These are phyloP conservation scores for Pilaira anomala DNA, from an alignment of 192 early-diverging fungal species.

Conservation along the genomic window DNA sequence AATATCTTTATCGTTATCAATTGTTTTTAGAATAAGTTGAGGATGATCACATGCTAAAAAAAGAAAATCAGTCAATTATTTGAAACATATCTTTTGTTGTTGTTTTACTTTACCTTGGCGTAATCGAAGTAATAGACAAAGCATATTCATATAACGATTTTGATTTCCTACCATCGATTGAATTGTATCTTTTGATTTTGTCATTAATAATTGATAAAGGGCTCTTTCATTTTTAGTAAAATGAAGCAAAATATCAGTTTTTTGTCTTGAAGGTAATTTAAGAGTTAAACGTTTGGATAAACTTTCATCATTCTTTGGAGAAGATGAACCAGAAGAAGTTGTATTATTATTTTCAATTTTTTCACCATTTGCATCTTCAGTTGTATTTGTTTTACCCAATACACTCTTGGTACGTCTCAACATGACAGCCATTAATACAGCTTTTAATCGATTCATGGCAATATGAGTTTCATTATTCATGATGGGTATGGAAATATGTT, in stretches of 20 bases:
- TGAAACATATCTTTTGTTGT: background rate
- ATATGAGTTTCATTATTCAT: conserved; percentile 27
- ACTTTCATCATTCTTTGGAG: background rate
- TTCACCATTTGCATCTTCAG: background rate
- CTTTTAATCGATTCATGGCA: conserved; percentile 56
- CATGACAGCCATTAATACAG: conserved; percentile 54
- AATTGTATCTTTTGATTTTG: conserved; percentile 30
- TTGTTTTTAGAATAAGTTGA: conserved; percentile 33
- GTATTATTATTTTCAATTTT: background rate
- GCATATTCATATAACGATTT: conserved; percentile 37
- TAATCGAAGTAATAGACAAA: conserved; percentile 40
- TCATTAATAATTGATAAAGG: conserved; percentile 58
- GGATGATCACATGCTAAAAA: conserved; percentile 36
- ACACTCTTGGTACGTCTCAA: conserved; percentile 69
- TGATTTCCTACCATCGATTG: conserved; percentile 28
- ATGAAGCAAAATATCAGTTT: conserved; percentile 38
- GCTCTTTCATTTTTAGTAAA: conserved; percentile 54
- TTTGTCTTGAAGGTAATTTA: conserved; percentile 52
- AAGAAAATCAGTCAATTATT: background rate
- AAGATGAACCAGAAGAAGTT: background rate
- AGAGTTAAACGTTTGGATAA: conserved; percentile 41
- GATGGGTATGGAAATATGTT: conserved; percentile 47
- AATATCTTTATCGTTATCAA: conserved; percentile 29
- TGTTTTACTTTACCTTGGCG: conserved; percentile 31
- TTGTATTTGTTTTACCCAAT: conserved; percentile 34